Evolutionary conservation across 148 eudicot species (phyloP).

Genomic region (Nepenthes gracilis): DNA sequence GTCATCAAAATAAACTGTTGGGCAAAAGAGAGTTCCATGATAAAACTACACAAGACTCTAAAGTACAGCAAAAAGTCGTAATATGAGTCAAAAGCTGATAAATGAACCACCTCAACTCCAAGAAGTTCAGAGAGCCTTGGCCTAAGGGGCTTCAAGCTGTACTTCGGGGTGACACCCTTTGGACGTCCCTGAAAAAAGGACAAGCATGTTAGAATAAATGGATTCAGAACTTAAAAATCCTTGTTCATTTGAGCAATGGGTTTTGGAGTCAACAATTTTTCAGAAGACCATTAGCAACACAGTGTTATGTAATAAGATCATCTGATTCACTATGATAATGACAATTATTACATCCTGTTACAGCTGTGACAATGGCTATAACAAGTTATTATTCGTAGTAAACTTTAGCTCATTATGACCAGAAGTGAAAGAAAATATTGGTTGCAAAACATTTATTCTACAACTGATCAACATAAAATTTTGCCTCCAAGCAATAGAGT

Average conservation of each 20-base stretch:
- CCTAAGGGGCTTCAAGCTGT: conserved; percentile 66
- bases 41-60: too few relatives aligned
- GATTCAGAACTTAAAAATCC: too few relatives aligned
- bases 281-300: background rate
- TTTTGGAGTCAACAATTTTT: too few relatives aligned
- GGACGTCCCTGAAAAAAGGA: conserved; percentile 50
- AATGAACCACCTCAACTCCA: conserved; percentile 33
- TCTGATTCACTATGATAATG: background rate
- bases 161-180: conserved; percentile 72
- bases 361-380: too few relatives aligned
- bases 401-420: too few relatives aligned
- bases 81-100: background rate
- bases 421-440: too few relatives aligned
- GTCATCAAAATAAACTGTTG: background rate
- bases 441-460: too few relatives aligned
- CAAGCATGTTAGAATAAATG: background rate
- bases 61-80: background rate
- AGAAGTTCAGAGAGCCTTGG: conserved; percentile 71
- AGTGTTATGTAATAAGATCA: background rate
- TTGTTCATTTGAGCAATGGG: too few relatives aligned
- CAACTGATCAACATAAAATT: too few relatives aligned
- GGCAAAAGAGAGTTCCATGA: background rate
- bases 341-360: too few relatives aligned
- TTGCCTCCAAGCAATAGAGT: too few relatives aligned
- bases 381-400: too few relatives aligned